Percentiles rank a stretch among this genome's conserved stretches.
phyloP scores from a whole-genome alignment of 495 filamentous ascomycete species.

The Filosporella fistucella region DNA sequence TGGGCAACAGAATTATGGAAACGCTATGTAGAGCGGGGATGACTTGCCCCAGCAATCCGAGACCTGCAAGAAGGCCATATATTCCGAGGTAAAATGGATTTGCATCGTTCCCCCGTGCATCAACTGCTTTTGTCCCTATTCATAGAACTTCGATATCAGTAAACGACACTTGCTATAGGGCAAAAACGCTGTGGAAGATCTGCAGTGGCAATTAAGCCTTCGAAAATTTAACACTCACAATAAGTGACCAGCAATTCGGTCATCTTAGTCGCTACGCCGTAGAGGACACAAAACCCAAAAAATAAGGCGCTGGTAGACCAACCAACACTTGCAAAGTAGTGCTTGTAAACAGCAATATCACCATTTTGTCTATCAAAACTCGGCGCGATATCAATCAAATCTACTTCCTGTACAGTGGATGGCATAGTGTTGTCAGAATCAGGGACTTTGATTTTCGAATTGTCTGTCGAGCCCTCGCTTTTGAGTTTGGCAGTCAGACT shows the following conservation, averaged over 20 bases:
- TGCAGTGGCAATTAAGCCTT: no score
- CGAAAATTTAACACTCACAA: no score
- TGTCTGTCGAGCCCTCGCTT: neutral
- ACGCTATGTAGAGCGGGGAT: no score
- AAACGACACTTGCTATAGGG: no score
- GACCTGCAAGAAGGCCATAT: slow-evolving; percentile 4
- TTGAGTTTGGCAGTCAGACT: slow-evolving; percentile 29
- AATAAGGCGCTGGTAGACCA: neutral
- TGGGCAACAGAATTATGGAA: no score
- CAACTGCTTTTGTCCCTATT: slow-evolving; percentile 10
- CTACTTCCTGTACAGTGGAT: neutral
- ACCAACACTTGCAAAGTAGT: slow-evolving; percentile 20
- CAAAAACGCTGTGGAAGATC: no score
- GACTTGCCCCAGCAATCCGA: slow-evolving; percentile 2
- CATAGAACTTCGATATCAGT: no score
- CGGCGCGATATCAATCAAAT: slow-evolving; percentile 16
- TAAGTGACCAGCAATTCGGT: slow-evolving; percentile 14
- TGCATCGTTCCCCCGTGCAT: slow-evolving; percentile 2
- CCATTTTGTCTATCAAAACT: slow-evolving; percentile 43
- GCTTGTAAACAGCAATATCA: slow-evolving; percentile 48
- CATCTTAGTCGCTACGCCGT: slow-evolving; percentile 6
- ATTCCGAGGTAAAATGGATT: slow-evolving; percentile 15
- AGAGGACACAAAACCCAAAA: neutral
- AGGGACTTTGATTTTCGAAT: neutral
- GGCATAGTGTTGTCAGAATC: neutral